Base-by-base conservation (phyloP, 805 yeast genomes). In the Isabelozyma gotoi region DNA sequence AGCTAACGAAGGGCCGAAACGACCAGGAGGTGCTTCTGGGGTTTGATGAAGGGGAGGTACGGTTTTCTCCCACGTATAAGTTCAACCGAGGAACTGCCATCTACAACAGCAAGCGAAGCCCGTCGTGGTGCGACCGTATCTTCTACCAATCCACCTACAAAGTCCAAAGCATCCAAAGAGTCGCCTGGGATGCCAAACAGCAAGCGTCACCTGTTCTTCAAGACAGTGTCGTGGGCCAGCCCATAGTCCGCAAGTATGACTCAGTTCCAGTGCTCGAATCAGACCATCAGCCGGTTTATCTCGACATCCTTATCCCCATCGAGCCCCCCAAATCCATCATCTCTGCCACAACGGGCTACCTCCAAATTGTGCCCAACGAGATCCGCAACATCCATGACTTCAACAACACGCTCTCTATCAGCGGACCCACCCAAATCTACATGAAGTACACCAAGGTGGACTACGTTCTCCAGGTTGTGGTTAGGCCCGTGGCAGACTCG, bases 51-150 rank as follows among this genome's bases (percentile, higher is more conserved):
- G 74, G 81, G 0, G 57, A 66, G n/a, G 74, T 91, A 12, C 52
- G 53, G 0, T 91, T 91, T 59, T 69, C 68, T n/a, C 97, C 96
- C 8, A 86, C 96, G 0, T 91, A 85, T 68, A 91, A 91, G 63
- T 87, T 71, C 59, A 60, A 63, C 40, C 45, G 74, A 1, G 76
- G 78, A 24, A 71, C 82, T 0, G 72, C 74, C n/a, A 62, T 65
- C 7, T 86, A 79, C 59, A 77, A 79, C 46, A 34, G 59, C 2
- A 82, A 81, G 50, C 71, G 97, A 43, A 67, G 69, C 1, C 95
- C 97, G 0, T 84, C 96, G 5, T 91, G 96, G 96, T 90, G 97
- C 63, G 98, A 91, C 59, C 66, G 98, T 41, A 78, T 91, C 5
- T 59, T 91, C 37, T 88, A 68, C 54, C 76, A 77, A 43, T 57